Base-by-base conservation (phyloP, 768 basidiomycete genomes). In the Pulveroboletus sp. region DNA sequence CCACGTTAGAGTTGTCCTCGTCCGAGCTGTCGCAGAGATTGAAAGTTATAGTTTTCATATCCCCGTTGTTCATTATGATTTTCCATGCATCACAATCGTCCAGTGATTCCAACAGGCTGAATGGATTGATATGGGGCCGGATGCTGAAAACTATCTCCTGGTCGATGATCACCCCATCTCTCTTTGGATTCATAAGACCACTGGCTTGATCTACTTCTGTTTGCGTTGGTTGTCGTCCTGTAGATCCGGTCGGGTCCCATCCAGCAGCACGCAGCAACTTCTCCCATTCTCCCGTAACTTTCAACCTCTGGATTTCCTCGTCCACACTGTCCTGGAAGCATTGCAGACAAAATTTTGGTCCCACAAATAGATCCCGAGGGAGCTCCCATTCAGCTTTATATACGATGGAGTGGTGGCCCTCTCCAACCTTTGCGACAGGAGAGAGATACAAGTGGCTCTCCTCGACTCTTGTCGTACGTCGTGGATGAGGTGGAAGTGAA, bases 361-460 rank as follows among this genome's bases (percentile, higher is more conserved):
- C 62, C 6, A 65, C 42, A 6, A 79, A 62, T 8, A 74, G 16
- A 16, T 68, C 61, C 1, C 74, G 71, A 2, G 82, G 81, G 2
- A 84, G 56, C 34, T 79, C 78, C 69, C 75, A 75, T 46, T 79
- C 76, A 6, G 72, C 78, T 33, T 68, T 57, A 54, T 78, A 77
- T 0, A 80, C 77, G 29, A 63, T 39, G 0, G 83, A 84, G 56
- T 85, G 83, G 55, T 79, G 56, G 0, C 84, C 82, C 0, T 14
- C 1, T 5, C 81, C 82, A 6, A 72, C 51, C 29, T 35, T 55
- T 25, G 70, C 56, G 0, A 34, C 32, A 0, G 73, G 70, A 2
- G 72, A 71, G 44, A 84, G 50, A 45, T 80, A 78, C 16, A 83
- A 66, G 56, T 82, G 79, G 1, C 74, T 76, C 43, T 73, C 75